phyloP scores from a whole-genome alignment of 345 rosid genomes.

The Clarkia xantiana region DNA sequence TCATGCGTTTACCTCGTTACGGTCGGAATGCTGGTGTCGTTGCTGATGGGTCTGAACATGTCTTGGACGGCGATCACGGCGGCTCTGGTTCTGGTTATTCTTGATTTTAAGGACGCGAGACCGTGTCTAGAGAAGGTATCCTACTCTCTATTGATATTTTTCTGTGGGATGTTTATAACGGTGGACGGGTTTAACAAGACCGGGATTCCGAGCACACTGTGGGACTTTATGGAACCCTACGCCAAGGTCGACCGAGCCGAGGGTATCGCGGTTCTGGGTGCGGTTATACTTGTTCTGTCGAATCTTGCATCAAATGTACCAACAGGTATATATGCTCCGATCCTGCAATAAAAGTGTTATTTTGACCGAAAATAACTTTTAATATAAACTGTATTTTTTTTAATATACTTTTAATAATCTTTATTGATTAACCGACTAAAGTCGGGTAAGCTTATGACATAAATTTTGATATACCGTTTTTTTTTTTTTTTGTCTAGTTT shows the following conservation, averaged over 20 bases:
- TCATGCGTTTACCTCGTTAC: slow-evolving; percentile 48
- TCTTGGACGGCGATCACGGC: slow-evolving; percentile 86
- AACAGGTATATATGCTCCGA: slow-evolving; percentile 22
- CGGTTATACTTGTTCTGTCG: slow-evolving; percentile 19
- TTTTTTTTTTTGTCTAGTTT: slow-evolving; percentile 3
- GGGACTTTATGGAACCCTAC: slow-evolving; percentile 74
- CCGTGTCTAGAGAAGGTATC: slow-evolving; percentile 85
- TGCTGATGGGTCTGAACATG: slow-evolving; percentile 69
- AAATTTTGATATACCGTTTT: neutral
- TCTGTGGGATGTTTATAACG: slow-evolving; percentile 84
- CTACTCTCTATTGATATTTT: slow-evolving; percentile 61
- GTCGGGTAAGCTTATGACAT: no score
- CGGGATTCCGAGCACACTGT: slow-evolving; percentile 59
- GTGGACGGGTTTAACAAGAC: slow-evolving; percentile 75
- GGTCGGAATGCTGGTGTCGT: slow-evolving; percentile 49
- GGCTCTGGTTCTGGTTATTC: slow-evolving; percentile 65
- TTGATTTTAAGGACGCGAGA: slow-evolving; percentile 73
- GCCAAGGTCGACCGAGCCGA: slow-evolving; percentile 27
- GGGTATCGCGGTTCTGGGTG: slow-evolving; percentile 25
- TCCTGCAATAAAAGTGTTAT: no score
- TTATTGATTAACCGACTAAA: no score
- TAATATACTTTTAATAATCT: no score
- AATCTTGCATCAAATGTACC: slow-evolving; percentile 22
- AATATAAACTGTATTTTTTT: no score
- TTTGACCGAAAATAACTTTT: no score